These are phyloP conservation scores for Verticillium klebahnii DNA, from an alignment of 2,329 filamentous ascomycete genomes.

Conservation along the genomic window DNA sequence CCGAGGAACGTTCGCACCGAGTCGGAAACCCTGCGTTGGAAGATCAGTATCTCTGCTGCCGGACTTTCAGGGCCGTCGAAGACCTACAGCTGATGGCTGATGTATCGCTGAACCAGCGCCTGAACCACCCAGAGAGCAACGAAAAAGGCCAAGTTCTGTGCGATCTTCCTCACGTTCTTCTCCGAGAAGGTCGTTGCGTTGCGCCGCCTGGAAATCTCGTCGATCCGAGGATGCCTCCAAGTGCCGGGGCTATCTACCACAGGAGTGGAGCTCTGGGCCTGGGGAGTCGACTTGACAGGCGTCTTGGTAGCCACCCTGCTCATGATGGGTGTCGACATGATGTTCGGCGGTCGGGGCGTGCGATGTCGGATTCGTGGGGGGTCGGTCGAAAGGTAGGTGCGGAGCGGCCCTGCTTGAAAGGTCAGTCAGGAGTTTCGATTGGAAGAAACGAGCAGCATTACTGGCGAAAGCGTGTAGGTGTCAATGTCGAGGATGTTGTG, in stretches of 20 bases:
- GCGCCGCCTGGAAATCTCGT: conserved; percentile 80
- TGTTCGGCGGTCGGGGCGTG: neutral
- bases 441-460: neutral
- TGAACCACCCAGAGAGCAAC: conserved; percentile 31
- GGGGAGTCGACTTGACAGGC: conserved; percentile 37
- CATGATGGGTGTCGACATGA: neutral
- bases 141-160: conserved; percentile 58
- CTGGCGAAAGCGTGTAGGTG: neutral
- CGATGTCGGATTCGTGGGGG: neutral
- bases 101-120: conserved; percentile 27
- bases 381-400: neutral
- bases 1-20: conserved; percentile 26
- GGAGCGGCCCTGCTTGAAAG: neutral
- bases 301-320: conserved; percentile 16
- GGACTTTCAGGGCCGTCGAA: neutral
- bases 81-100: conserved; percentile 34
- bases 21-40: neutral
- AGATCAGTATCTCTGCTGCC: neutral
- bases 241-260: conserved; percentile 62
- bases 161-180: conserved; percentile 65
- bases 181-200: conserved; percentile 75
- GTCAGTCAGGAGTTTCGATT: neutral
- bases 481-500: neutral
- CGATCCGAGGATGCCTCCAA: conserved; percentile 85
- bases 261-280: conserved; percentile 20